A percentile compares a stretch with the other conserved stretches of the same genome.
Conservation (phyloP, 208 protist genomes). For the Acanthamoeba lenticulata region DNA sequence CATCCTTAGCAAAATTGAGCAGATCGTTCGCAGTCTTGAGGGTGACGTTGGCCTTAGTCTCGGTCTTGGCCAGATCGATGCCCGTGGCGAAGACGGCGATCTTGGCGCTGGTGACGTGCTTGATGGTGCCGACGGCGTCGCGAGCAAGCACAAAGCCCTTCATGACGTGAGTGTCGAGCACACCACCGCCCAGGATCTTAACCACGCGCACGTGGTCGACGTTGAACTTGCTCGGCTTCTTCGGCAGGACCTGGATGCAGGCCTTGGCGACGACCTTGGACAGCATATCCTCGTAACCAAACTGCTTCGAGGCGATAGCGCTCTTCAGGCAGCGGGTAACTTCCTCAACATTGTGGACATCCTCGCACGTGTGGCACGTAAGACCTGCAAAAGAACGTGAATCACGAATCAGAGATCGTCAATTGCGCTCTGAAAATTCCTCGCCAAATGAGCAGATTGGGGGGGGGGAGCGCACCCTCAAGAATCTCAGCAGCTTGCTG, state of each 20-base stretch:
- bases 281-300: slow-evolving; percentile 96
- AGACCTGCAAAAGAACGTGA: slow-evolving; percentile 4
- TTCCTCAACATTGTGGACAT: slow-evolving; percentile 88
- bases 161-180: slow-evolving; percentile 94
- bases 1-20: slow-evolving; percentile 95
- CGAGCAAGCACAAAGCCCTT: slow-evolving; percentile 98
- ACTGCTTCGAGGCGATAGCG: slow-evolving; percentile 93
- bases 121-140: slow-evolving; percentile 92
- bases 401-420: too few species aligned
- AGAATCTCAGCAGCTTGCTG: slow-evolving; percentile 94
- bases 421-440: too few species aligned
- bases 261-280: slow-evolving; percentile 94
- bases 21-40: slow-evolving; percentile 98
- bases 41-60: slow-evolving; percentile 98
- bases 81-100: slow-evolving; percentile 97
- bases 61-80: slow-evolving; percentile 97
- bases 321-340: slow-evolving; percentile 73
- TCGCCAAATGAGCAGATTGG: background rate
- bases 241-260: slow-evolving; percentile 96
- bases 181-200: slow-evolving; percentile 97
- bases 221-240: slow-evolving; percentile 97
- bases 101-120: slow-evolving; percentile 95
- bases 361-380: slow-evolving; percentile 84
- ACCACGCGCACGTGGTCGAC: slow-evolving; percentile 99
- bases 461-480: slow-evolving; percentile 51